These are phyloP conservation scores for Geosmithia putterillii DNA, from an alignment of 2,329 filamentous ascomycete species.

Conservation along the genomic window DNA sequence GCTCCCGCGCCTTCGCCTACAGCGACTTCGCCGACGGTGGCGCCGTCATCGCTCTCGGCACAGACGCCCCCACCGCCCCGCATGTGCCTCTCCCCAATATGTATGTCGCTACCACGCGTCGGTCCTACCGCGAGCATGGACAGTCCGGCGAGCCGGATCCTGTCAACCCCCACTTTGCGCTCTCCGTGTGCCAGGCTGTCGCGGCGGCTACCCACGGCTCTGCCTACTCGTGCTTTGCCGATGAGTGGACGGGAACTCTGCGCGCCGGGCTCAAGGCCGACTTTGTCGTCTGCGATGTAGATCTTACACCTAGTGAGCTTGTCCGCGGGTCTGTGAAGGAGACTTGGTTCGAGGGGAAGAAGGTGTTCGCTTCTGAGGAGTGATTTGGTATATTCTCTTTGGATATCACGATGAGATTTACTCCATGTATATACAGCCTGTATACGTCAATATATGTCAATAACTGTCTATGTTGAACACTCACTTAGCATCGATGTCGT, in stretches of 20 bases:
- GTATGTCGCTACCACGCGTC: conserved; percentile 46
- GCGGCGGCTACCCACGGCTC: conserved; percentile 40
- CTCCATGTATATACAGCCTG: too few relatives aligned
- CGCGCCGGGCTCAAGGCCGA: conserved; percentile 42
- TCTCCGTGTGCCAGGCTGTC: conserved; percentile 40
- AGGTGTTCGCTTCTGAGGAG: conserved; percentile 17
- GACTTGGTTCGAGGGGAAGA: conserved; percentile 40
- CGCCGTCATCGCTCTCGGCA: conserved; percentile 42
- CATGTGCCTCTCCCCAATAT: conserved; percentile 41
- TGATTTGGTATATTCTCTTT: background rate
- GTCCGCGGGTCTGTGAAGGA: conserved; percentile 31
- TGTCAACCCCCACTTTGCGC: conserved; percentile 39
- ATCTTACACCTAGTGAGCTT: conserved; percentile 32
- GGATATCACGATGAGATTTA: too few relatives aligned
- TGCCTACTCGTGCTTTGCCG: conserved; percentile 46
- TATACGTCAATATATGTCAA: too few relatives aligned
- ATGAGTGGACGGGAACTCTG: conserved; percentile 38
- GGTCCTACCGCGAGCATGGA: conserved; percentile 32
- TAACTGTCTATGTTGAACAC: too few relatives aligned
- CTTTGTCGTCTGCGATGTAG: conserved; percentile 38
- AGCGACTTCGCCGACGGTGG: conserved; percentile 44
- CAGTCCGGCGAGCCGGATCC: conserved; percentile 20
- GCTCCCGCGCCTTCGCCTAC: conserved; percentile 50
- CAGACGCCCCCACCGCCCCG: conserved; percentile 47
- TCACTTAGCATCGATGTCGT: too few relatives aligned